Evolutionary conservation across 805 yeast species (phyloP).

Genomic region (Wickerhamiella nectarea): DNA sequence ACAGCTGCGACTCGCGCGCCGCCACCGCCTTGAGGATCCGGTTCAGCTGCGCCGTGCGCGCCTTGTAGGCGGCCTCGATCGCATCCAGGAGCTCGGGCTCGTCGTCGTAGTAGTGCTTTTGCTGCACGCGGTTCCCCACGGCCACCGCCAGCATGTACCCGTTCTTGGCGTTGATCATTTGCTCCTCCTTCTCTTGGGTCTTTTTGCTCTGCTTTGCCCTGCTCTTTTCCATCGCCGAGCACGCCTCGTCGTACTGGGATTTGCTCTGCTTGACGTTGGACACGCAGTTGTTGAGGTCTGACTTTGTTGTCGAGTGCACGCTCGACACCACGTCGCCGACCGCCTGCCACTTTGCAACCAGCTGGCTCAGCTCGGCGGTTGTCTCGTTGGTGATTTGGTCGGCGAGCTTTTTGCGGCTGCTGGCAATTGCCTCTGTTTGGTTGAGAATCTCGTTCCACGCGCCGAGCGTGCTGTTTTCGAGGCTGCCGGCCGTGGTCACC

Average conservation of each 20-base stretch:
- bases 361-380: conserved; percentile 43
- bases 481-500: conserved; percentile 82
- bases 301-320: conserved; percentile 45
- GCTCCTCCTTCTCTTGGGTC: conserved; percentile 47
- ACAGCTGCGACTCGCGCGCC: conserved; percentile 43
- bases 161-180: conserved; percentile 84
- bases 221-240: conserved; percentile 67
- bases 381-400: conserved; percentile 46
- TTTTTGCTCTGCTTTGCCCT: conserved; percentile 56
- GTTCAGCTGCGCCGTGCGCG: conserved; percentile 59
- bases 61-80: conserved; percentile 73
- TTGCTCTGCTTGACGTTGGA: conserved; percentile 52
- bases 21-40: conserved; percentile 50
- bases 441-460: conserved; percentile 81
- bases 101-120: conserved; percentile 85
- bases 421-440: conserved; percentile 69
- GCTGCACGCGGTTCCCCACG: conserved; percentile 80
- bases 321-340: conserved; percentile 42
- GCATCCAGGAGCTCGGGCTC: conserved; percentile 76
- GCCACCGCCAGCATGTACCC: conserved; percentile 66
- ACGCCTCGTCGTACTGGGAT: conserved; percentile 63
- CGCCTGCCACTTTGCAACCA: conserved; percentile 40
- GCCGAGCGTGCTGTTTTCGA: conserved; percentile 74
- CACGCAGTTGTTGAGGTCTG: conserved; percentile 35
- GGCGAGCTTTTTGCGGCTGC: conserved; percentile 47